Percentiles rank a stretch among this genome's conserved stretches.
Conservation (phyloP, 768 basidiomycete species). For the Amanita inopinata region DNA sequence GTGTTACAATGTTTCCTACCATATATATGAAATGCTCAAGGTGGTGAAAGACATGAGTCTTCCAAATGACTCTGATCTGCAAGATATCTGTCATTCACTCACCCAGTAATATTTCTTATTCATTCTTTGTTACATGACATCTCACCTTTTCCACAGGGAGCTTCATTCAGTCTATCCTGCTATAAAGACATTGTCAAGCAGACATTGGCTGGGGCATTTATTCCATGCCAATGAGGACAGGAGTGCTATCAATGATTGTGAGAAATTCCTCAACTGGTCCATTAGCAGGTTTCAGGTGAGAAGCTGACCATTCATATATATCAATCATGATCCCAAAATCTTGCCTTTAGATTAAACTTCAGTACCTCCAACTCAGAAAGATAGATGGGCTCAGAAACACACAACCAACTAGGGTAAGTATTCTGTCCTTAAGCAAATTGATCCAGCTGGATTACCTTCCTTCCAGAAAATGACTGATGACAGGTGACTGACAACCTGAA, state of each 20-base stretch:
- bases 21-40: neutral
- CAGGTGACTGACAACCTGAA: neutral
- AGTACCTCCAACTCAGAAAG: neutral
- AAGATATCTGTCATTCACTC: neutral
- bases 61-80: neutral
- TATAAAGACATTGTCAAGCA: neutral
- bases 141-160: neutral
- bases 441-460: too few species aligned
- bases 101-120: neutral
- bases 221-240: neutral
- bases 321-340: neutral
- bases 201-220: neutral
- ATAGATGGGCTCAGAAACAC: neutral
- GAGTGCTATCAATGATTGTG: neutral
- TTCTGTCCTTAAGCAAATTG: neutral
- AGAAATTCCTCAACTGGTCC: neutral
- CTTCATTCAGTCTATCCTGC: neutral
- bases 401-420: neutral
- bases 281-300: neutral
- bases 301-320: neutral
- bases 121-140: neutral
- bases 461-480: neutral
- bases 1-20: neutral
- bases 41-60: neutral
- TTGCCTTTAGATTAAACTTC: neutral